These are phyloP conservation scores for Botryotinia narcissicola DNA, from an alignment of 2,329 filamentous ascomycete genomes.

Conservation along the genomic window DNA sequence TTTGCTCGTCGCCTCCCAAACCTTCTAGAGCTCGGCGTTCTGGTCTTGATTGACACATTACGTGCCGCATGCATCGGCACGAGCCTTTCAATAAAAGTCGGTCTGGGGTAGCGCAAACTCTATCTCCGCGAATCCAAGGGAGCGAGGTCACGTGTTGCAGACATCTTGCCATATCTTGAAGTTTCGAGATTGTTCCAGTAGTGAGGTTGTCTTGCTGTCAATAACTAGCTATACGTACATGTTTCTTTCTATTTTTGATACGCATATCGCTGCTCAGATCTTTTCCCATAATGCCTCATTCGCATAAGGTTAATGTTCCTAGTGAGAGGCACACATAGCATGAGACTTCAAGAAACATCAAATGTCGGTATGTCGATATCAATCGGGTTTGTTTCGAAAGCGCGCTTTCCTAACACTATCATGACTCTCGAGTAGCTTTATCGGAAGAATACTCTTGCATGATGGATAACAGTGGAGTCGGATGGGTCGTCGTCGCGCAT, in stretches of 20 bases:
- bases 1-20: neutral
- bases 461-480: neutral
- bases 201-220: neutral
- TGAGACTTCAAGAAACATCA: neutral
- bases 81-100: neutral
- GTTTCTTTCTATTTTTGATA: neutral
- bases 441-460: neutral
- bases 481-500: neutral
- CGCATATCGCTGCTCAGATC: neutral
- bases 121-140: neutral
- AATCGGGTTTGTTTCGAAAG: neutral
- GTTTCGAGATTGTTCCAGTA: constrained; percentile 6
- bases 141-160: neutral
- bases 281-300: neutral
- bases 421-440: neutral
- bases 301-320: neutral
- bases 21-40: neutral
- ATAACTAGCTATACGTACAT: neutral
- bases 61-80: neutral
- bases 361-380: neutral
- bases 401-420: neutral
- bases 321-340: neutral
- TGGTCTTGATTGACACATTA: neutral
- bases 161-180: constrained; percentile 7
- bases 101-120: constrained; percentile 19